Conservation (phyloP, 2,329 filamentous ascomycete genomes). For the Fusarium redolens region DNA sequence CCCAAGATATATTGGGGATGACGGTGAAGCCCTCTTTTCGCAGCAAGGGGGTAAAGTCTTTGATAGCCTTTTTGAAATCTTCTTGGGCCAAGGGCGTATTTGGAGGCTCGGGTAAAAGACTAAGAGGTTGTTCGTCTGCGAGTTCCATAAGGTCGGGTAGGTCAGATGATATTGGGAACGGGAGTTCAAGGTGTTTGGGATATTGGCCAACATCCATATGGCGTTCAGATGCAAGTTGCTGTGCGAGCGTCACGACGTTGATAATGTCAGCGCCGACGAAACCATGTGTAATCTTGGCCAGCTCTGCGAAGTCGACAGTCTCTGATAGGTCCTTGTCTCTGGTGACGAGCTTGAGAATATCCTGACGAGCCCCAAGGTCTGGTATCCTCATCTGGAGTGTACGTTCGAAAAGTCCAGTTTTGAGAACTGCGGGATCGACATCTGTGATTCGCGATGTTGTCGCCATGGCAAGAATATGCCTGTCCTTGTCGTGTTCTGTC, state of each 20-base stretch:
- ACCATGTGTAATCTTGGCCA: slow-evolving; percentile 89
- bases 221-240: slow-evolving; percentile 52
- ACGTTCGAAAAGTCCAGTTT: slow-evolving; percentile 81
- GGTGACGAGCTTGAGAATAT: slow-evolving; percentile 81
- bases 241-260: slow-evolving; percentile 64
- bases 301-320: slow-evolving; percentile 76
- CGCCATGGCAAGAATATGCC: slow-evolving; percentile 88
- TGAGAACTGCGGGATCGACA: slow-evolving; percentile 80
- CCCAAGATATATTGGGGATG: slow-evolving; percentile 93
- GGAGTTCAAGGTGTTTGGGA: neutral
- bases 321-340: slow-evolving; percentile 71
- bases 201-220: slow-evolving; percentile 10
- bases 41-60: slow-evolving; percentile 71
- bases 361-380: slow-evolving; percentile 78
- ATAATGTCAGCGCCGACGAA: slow-evolving; percentile 93
- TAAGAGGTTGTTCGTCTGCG: neutral
- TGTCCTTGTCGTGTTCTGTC: slow-evolving; percentile 74
- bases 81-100: slow-evolving; percentile 39
- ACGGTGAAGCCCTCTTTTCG: slow-evolving; percentile 93
- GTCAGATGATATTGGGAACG: neutral
- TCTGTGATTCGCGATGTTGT: slow-evolving; percentile 91
- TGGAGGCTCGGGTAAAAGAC: neutral
- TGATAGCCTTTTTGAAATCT: slow-evolving; percentile 80
- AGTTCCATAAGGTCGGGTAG: slow-evolving; percentile 36
- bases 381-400: slow-evolving; percentile 92